Evolutionary conservation across 257 asterid genomes (phyloP), one percentile per base, ranked within the genome.

Genomic region (Solanum etuberosum): DNA sequence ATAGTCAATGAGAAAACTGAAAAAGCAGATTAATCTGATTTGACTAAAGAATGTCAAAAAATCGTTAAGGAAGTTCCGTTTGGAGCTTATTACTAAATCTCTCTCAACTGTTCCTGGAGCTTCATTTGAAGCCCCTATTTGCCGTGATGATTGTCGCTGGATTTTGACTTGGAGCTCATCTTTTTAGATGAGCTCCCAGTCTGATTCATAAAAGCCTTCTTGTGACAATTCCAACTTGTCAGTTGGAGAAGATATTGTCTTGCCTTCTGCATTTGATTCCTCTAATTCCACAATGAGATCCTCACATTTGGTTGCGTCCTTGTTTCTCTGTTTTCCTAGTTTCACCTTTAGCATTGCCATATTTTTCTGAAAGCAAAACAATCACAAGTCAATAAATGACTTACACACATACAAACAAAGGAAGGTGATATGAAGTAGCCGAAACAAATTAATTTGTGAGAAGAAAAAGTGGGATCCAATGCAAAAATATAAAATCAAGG

Each of bases 131-230:
- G 38, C 37, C 82, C 37, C 82, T 80, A 6, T 6, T 46, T 9
- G 31, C 18, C 61, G 8, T 0, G 31, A 37, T 35, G 67, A 83
- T 57, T 37, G 63, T 46, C 20, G n/a, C 27, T 77, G 5, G 35
- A 40, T 29, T 73, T 20, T 34, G 1, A n/a, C 23, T 37, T 54
- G 85, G 70, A 59, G 85, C 46, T 83, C 20, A 5, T 18, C 2
- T 35, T 61, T 51, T 77, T 77, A 87, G 74, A 89, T 42, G 11
- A 89, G 82, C 89, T 78, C 90, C 91, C 91, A 89, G n/a, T 89
- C 90, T 25, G 91, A 59, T 32, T 89, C 91, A 9, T 63, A 80
- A 87, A 83, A 78, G 43, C 65, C 87, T 12, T 71, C 13, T 25
- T 72, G 87, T 9, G 27, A 46, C n/a, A 31, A 35, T 59, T 85